phyloP scores from a whole-genome alignment of 441 rosid genomes.

The Erysimum cheiri region DNA sequence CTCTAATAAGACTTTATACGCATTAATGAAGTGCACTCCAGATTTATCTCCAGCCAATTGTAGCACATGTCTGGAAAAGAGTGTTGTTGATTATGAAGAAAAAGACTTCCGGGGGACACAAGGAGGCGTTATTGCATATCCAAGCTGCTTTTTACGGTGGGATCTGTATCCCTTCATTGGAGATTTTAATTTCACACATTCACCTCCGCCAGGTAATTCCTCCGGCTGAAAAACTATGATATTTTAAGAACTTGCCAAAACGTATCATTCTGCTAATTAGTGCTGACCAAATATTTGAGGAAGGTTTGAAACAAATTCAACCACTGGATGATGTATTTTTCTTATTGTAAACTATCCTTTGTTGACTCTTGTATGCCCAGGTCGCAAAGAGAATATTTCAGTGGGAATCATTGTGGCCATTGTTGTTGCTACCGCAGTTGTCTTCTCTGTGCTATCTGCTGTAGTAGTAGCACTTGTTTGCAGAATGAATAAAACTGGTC shows the following conservation, averaged over 20 bases:
- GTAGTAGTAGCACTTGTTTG: not conserved
- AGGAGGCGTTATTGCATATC: not conserved
- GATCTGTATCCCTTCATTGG: too few species aligned
- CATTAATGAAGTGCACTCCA: too few species aligned
- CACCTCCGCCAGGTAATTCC: too few species aligned
- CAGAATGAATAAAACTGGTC: not conserved
- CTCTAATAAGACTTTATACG: too few species aligned
- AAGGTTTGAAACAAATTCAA: too few species aligned
- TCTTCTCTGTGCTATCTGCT: not conserved
- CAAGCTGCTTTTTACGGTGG: too few species aligned
- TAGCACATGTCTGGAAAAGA: not conserved
- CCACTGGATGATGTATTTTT: too few species aligned
- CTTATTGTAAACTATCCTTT: not conserved
- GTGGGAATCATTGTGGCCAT: fast-evolving
- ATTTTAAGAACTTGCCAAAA: too few species aligned
- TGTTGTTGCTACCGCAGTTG: not conserved
- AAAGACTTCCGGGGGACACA: not conserved
- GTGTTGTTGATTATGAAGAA: not conserved
- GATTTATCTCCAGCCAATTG: not conserved
- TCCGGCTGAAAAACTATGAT: too few species aligned
- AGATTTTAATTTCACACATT: too few species aligned
- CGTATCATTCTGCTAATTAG: too few species aligned
- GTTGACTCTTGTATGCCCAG: not conserved
- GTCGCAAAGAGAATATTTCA: not conserved
- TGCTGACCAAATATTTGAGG: too few species aligned